These are phyloP conservation scores for Chytriomyces confervae DNA, from an alignment of 192 early-diverging fungal genomes.

Conservation along the genomic window DNA sequence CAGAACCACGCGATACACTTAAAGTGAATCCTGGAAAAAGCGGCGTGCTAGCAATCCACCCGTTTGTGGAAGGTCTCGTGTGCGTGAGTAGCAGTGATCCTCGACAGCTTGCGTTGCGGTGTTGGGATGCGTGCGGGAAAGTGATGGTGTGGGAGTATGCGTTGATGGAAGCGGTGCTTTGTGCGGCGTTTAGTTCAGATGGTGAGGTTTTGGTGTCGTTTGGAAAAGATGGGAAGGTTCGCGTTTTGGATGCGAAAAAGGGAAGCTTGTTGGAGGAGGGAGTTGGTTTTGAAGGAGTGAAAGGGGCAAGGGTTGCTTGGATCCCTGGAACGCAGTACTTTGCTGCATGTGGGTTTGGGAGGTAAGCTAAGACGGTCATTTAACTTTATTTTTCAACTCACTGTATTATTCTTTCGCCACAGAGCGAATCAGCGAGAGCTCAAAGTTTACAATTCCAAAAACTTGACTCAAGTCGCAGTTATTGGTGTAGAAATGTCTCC, in stretches of 20 bases:
- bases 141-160: constrained; percentile 23
- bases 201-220: constrained; percentile 72
- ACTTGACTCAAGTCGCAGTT: constrained; percentile 26
- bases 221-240: constrained; percentile 71
- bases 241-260: constrained; percentile 67
- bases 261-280: constrained; percentile 66
- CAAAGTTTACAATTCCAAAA: constrained; percentile 45
- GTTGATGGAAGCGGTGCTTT: constrained; percentile 40
- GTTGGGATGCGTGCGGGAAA: constrained; percentile 60
- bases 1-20: constrained; percentile 32
- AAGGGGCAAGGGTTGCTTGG: constrained; percentile 72
- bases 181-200: constrained; percentile 49
- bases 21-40: constrained; percentile 25
- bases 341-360: constrained; percentile 73
- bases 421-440: constrained; percentile 76
- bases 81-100: constrained; percentile 66
- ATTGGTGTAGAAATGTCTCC: constrained; percentile 72
- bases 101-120: constrained; percentile 47
- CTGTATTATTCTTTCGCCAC: not conserved
- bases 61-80: constrained; percentile 60
- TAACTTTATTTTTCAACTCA: not conserved
- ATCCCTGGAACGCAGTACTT: constrained; percentile 57
- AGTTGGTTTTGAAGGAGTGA: constrained; percentile 67
- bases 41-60: constrained; percentile 62
- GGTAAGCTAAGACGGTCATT: not conserved